Conservation (phyloP, 768 basidiomycete genomes). For the Dioszegia crocea region DNA sequence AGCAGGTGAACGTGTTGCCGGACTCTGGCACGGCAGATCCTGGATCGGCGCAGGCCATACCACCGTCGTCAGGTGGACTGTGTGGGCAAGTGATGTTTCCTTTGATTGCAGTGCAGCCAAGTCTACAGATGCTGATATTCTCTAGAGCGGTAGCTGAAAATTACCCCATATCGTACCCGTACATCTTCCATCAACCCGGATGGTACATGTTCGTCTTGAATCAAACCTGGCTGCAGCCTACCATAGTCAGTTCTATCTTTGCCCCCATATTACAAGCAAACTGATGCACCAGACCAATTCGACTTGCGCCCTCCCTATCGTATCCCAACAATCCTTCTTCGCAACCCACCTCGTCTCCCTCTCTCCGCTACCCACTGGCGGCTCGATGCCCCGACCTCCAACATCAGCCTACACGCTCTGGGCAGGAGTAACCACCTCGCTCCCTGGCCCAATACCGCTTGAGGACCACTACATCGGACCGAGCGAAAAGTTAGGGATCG, state of each 20-base stretch:
- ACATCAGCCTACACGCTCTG: slow-evolving; percentile 36
- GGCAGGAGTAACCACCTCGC: slow-evolving; percentile 20
- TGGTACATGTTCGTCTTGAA: slow-evolving; percentile 49
- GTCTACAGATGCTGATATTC: too few relatives aligned
- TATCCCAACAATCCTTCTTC: slow-evolving; percentile 39
- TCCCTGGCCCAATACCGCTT: slow-evolving; percentile 33
- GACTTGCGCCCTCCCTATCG: slow-evolving; percentile 20
- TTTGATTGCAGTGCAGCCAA: too few relatives aligned
- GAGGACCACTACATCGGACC: slow-evolving; percentile 23
- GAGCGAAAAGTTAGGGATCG: slow-evolving; percentile 32
- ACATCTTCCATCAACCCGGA: slow-evolving; percentile 36
- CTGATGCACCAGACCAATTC: slow-evolving; percentile 13
- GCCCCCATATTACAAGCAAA: background rate
- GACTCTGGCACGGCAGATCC: slow-evolving; percentile 24
- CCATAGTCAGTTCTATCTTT: slow-evolving; percentile 32
- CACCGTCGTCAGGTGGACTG: slow-evolving; percentile 29
- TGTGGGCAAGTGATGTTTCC: slow-evolving; percentile 33
- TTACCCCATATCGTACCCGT: slow-evolving; percentile 32
- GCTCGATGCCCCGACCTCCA: slow-evolving; percentile 19
- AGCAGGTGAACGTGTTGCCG: slow-evolving; percentile 42
- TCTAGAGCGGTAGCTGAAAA: slow-evolving; percentile 30
- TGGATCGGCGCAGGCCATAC: slow-evolving; percentile 11
- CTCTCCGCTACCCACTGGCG: slow-evolving; percentile 27
- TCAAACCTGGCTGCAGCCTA: slow-evolving; percentile 43
- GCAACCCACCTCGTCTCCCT: slow-evolving; percentile 38